A percentile compares a stretch with the other conserved stretches of the same genome.
Evolutionary conservation across 352 stramenopile species (phyloP).

Genomic region (Phytophthora pseudosyringae): DNA sequence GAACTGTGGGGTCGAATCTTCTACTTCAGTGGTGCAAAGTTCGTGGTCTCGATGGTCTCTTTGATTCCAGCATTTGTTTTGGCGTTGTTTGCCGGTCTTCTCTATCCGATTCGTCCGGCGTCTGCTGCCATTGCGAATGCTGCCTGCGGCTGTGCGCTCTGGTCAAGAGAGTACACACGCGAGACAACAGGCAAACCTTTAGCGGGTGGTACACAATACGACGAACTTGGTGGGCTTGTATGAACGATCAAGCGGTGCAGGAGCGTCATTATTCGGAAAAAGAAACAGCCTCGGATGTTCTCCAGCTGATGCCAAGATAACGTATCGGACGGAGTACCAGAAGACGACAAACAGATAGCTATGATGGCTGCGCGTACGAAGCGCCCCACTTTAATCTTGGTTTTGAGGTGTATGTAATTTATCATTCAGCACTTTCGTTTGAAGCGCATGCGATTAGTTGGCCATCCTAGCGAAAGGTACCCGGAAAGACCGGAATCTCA

Average conservation of each 20-base stretch:
- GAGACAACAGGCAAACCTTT: conserved; percentile 62
- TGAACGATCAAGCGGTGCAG: conserved; percentile 30
- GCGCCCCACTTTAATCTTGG: conserved; percentile 14
- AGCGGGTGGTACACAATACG: conserved; percentile 28
- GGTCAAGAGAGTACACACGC: conserved; percentile 75
- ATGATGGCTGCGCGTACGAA: conserved; percentile 6
- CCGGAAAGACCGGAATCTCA: neutral
- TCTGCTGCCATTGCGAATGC: conserved; percentile 47
- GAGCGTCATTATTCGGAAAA: conserved; percentile 25
- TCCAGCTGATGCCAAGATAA: conserved; percentile 13
- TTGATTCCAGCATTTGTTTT: conserved; percentile 64
- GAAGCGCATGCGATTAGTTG: too few relatives aligned
- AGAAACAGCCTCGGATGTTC: conserved; percentile 7
- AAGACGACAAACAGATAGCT: conserved; percentile 10
- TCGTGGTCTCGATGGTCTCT: conserved; percentile 66
- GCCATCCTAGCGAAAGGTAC: too few relatives aligned
- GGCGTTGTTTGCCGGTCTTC: conserved; percentile 53
- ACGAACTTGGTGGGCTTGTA: conserved; percentile 46
- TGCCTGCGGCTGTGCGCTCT: conserved; percentile 60
- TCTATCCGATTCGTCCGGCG: conserved; percentile 61
- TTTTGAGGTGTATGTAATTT: conserved; percentile 46
- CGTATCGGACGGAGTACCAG: conserved; percentile 9
- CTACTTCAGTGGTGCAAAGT: conserved; percentile 72
- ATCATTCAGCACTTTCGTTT: conserved; percentile 28
- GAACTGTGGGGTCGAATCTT: conserved; percentile 72